Percentiles rank a stretch among this genome's conserved stretches.
These are phyloP conservation scores for Fusarium sacchari DNA, from an alignment of 2,329 filamentous ascomycete genomes.

Conservation along the genomic window DNA sequence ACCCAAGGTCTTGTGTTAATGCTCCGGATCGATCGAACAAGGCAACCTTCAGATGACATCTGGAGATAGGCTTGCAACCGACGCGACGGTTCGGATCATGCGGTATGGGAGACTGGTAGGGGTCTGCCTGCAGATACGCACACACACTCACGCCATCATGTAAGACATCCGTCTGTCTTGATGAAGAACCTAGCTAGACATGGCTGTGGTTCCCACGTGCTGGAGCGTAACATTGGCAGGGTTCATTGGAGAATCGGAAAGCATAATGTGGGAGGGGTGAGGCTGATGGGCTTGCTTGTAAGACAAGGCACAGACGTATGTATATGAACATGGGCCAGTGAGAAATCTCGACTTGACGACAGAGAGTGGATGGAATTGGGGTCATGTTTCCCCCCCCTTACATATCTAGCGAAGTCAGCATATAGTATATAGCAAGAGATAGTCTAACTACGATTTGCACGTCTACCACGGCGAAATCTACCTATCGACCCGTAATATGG, in stretches of 20 bases:
- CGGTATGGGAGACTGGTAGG: conserved; percentile 8
- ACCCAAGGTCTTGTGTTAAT: background rate
- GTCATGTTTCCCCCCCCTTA: background rate
- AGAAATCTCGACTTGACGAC: background rate
- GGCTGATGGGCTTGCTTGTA: background rate
- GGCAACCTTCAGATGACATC: background rate
- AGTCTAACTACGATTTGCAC: background rate
- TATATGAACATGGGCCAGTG: background rate
- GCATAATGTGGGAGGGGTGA: background rate
- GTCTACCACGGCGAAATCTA: background rate
- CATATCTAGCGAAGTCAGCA: background rate
- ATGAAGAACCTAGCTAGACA: conserved; percentile 4
- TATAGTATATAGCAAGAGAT: background rate
- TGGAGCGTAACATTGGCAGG: background rate
- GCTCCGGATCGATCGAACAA: background rate
- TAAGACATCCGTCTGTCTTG: conserved; percentile 22
- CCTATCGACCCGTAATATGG: background rate
- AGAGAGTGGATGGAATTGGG: background rate
- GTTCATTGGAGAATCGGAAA: background rate
- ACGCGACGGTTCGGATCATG: conserved; percentile 15
- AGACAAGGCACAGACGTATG: background rate
- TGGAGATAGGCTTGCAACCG: conserved; percentile 1
- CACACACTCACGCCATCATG: background rate
- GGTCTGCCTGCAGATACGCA: conserved; percentile 14
- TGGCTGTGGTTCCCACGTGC: conserved; percentile 21